Base-by-base conservation (phyloP, 495 filamentous ascomycete genomes). In the Mytilinidion resinicola region DNA sequence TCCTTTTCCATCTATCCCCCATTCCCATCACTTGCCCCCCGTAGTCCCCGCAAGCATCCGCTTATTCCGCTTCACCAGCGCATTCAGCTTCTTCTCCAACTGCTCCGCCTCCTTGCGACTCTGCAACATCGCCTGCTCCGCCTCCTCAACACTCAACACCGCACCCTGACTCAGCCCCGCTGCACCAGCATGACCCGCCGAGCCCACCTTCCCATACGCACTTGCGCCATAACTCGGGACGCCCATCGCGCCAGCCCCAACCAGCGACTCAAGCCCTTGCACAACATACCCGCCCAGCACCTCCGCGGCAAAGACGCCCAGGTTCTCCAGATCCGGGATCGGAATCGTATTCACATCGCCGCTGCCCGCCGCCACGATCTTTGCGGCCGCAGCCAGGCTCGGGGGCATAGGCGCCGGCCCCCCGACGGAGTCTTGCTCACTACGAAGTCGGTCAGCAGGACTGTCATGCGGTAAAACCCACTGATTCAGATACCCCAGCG, bases 101-200 rank as follows among this genome's bases (percentile, higher is more conserved):
- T 68, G 77, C 53, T 90, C 87, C 36, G 82, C 78, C 64, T 89
- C 85, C 74, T 84, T 87, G 60, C 77, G 77, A n/a, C 80, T 77
- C 10, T 68, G 64, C 15, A 73, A 56, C 62, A 86, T 73, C 35
- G 77, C 80, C 54, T 71, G 72, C 71, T 89, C 85, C 5, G 81
- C 78, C 33, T 87, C 85, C 51, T 83, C 78, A 6, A 86, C 71
- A 33, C 70, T 77, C 68, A 84, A 74, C 11, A 80, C 63, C 38
- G 77, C 73, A 41, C 70, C 49, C 39, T 34, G 49, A 53, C 1
- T 25, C 11, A 52, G 20, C 0, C 55, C 55, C 15, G 12, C 35
- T 10, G 46, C 56, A 17, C 19, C 49, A 33, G 42, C 53, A n/a
- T 56, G 33, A 4, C 52, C 61, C 14, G 55, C 53, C 15, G 50